Conservation (phyloP, 2,329 filamentous ascomycete species). For the Aspergillus tubingensis region DNA sequence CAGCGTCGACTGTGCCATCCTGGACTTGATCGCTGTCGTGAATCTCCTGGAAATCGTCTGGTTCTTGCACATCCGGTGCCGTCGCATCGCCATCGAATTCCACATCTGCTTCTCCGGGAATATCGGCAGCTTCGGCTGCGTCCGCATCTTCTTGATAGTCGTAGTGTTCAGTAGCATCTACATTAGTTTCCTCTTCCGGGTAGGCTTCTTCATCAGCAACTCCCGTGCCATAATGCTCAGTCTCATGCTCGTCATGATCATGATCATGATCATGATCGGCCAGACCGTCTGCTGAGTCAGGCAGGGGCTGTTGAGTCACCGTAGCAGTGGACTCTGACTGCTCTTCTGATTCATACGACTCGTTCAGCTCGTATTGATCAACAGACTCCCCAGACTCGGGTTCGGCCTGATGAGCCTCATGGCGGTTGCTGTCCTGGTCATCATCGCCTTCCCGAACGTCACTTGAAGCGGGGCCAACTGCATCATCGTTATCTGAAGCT, state of each 20-base stretch:
- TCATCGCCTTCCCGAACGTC: neutral
- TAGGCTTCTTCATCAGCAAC: conserved; percentile 19
- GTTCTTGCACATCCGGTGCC: conserved; percentile 17
- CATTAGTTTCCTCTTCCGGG: conserved; percentile 20
- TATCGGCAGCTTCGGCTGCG: conserved; percentile 7
- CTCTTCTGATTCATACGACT: conserved; percentile 32
- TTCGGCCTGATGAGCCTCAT: conserved; percentile 15
- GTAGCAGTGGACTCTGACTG: conserved; percentile 35
- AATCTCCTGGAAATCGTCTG: conserved; percentile 7
- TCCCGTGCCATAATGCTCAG: conserved; percentile 39
- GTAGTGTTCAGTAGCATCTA: conserved; percentile 10
- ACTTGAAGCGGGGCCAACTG: neutral
- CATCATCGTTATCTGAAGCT: neutral
- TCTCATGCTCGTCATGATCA: conserved; percentile 33
- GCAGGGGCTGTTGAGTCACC: conserved; percentile 23
- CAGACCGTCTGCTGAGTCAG: conserved; percentile 14
- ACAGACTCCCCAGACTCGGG: conserved; percentile 5
- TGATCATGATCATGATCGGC: conserved; percentile 14
- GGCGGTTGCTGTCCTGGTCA: conserved; percentile 15
- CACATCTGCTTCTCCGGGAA: conserved; percentile 9
- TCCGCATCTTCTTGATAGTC: conserved; percentile 18
- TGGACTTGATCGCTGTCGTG: conserved; percentile 15
- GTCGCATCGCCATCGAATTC: conserved; percentile 7
- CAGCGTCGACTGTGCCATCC: conserved; percentile 15
- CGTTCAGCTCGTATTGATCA: conserved; percentile 11